Evolutionary conservation across 441 rosid genomes (phyloP).

Genomic region (Adansonia rubrostipa): DNA sequence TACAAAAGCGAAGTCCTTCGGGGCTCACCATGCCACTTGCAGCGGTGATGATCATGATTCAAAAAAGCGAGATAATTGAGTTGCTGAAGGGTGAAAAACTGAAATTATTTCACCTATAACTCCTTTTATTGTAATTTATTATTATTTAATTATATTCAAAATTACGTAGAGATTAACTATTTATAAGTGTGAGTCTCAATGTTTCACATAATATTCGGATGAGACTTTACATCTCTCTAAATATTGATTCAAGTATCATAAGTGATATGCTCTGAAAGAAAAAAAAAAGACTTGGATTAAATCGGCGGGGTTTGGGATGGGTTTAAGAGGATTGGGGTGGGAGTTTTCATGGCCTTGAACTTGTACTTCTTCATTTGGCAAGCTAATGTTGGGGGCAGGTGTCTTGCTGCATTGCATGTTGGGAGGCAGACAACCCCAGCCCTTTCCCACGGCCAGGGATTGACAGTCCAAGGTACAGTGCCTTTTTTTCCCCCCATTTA

Average conservation of each 20-base stretch:
- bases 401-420: neutral
- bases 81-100: slow-evolving; percentile 53
- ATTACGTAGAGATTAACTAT: too few relatives aligned
- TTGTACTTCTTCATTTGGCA: slow-evolving; percentile 44
- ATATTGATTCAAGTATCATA: too few relatives aligned
- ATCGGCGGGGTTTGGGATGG: slow-evolving; percentile 16
- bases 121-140: too few relatives aligned
- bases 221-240: too few relatives aligned
- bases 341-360: slow-evolving; percentile 28
- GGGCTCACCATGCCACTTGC: slow-evolving; percentile 68
- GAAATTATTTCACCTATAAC: too few relatives aligned
- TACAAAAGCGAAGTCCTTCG: slow-evolving; percentile 58
- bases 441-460: neutral
- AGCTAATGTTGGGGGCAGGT: slow-evolving; percentile 40
- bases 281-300: neutral
- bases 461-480: neutral
- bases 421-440: neutral
- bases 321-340: slow-evolving; percentile 21
- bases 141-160: too few relatives aligned
- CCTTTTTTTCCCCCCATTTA: neutral
- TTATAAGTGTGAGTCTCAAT: too few relatives aligned
- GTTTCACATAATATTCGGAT: too few relatives aligned
- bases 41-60: slow-evolving; percentile 51
- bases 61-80: slow-evolving; percentile 56
- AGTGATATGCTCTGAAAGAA: too few relatives aligned